A percentile compares a stretch with the other conserved stretches of the same genome.
phyloP scores from a whole-genome alignment of 192 early-diverging fungal genomes.

The Coemansia asiatica region DNA sequence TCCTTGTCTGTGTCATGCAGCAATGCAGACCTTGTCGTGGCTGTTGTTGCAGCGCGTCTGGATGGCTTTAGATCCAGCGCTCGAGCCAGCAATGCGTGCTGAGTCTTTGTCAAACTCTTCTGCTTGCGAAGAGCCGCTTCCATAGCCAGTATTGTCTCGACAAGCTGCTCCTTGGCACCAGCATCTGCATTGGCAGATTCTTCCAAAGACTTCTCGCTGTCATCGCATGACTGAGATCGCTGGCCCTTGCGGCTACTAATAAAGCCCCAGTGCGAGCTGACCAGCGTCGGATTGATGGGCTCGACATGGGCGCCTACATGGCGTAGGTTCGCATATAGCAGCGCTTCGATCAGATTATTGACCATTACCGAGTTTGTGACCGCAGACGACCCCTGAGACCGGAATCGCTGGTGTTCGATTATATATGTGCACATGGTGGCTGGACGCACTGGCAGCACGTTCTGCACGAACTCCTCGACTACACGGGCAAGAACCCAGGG shows the following conservation, averaged over 20 bases:
- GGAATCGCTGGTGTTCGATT: constrained; percentile 56
- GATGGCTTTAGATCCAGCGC: not conserved
- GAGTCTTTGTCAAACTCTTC: not conserved
- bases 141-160: not conserved
- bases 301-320: constrained; percentile 32
- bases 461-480: constrained; percentile 40
- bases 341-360: constrained; percentile 54
- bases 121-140: not conserved
- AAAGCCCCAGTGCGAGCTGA: constrained; percentile 37
- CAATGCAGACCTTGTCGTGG: not conserved
- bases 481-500: constrained; percentile 48
- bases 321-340: constrained; percentile 50
- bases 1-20: constrained; percentile 1
- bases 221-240: not conserved
- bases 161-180: not conserved
- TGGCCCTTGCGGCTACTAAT: constrained; percentile 16
- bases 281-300: constrained; percentile 39
- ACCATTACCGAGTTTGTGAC: constrained; percentile 56
- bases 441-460: constrained; percentile 25
- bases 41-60: not conserved
- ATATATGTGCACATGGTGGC: constrained; percentile 38
- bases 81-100: not conserved
- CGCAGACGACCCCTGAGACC: constrained; percentile 50
- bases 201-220: not conserved
- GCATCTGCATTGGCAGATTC: not conserved